Base-by-base conservation (phyloP, 345 rosid species). In the Rhodamnia rubescens region DNA sequence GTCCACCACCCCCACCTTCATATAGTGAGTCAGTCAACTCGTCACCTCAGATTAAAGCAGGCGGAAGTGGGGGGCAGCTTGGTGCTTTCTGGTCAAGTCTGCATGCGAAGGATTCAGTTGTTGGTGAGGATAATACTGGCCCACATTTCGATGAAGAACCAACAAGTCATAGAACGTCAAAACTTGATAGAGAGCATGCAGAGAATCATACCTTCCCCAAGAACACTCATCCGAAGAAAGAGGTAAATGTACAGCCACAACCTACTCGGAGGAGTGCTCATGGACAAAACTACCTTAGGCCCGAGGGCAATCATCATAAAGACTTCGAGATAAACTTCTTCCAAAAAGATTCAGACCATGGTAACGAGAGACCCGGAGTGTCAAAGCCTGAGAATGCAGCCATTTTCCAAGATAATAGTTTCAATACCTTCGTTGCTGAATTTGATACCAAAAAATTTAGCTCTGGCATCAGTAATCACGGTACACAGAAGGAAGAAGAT, bases 71-170 rank as follows among this genome's bases (percentile, higher is more conserved):
- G n/a, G 95, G 92, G 56, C 92, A 90, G 53, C 93, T 94, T 32
- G 99, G 99, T 87, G 98, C 96, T 87, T 97, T 97, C 89, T 97
- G 99, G 99, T 91, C 98, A 44, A 93, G 95, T 74, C 96, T 91
- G 86, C 98, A 95, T 57, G 99, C 98, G 20, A 89, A 90, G 85
- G 90, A 90, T 58, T 90, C 98, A 5, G 85, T 88, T 85, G 51
- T 87, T 87, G 86, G 85, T 82, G 98, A 94, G 89, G 94, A 94
- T 29, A 90, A 88, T 81, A 89, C 82, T 87, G 82, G 86, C 86
- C 92, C 96, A 83, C 91, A 91, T 59, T 92, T 90, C 87, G 98
- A 96, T 87, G 96, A 94, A 87, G 96, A 93, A 85, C 86, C 88
- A 82, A 85, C 89, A 56, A 88, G 87, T 88, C 84, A 89, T 88